Evolutionary conservation across 768 basidiomycete genomes (phyloP).

Genomic region (Suillus paluster): DNA sequence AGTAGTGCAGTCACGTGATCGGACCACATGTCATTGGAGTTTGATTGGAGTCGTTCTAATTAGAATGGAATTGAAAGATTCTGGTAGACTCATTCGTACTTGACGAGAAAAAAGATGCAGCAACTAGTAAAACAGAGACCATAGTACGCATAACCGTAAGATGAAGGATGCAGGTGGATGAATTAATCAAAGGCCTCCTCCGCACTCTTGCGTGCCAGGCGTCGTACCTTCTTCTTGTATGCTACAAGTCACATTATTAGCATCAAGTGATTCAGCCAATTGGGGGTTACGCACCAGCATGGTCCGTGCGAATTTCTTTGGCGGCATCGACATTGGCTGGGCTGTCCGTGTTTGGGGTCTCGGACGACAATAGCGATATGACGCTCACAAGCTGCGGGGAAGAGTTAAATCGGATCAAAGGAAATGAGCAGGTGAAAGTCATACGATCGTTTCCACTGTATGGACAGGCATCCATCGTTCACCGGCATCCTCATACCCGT

Average conservation of each 20-base stretch:
- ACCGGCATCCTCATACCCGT: slow-evolving; percentile 94
- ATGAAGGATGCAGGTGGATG: not conserved
- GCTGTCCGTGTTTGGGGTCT: slow-evolving; percentile 89
- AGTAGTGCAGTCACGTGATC: slow-evolving; percentile 6
- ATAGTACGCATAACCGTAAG: slow-evolving; percentile 8
- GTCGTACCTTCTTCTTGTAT: slow-evolving; percentile 96
- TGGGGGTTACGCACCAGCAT: slow-evolving; percentile 48
- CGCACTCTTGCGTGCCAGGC: slow-evolving; percentile 83
- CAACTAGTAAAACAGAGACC: slow-evolving; percentile 12
- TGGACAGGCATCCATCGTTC: slow-evolving; percentile 99
- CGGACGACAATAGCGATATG: slow-evolving; percentile 92
- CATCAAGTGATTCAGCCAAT: slow-evolving; percentile 8
- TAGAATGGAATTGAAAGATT: too few relatives aligned
- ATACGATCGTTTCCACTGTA: slow-evolving; percentile 93
- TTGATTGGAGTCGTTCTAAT: not conserved
- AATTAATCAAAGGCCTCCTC: slow-evolving; percentile 82
- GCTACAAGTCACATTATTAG: slow-evolving; percentile 44
- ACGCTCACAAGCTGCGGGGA: slow-evolving; percentile 84
- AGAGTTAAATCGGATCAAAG: not conserved
- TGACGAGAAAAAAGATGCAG: slow-evolving; percentile 7
- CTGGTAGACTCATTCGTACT: not conserved
- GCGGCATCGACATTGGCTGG: slow-evolving; percentile 98
- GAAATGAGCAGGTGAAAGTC: slow-evolving; percentile 21
- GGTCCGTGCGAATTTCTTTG: slow-evolving; percentile 76
- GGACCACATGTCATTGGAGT: not conserved